Evolutionary conservation across 2,329 filamentous ascomycete species (phyloP), one percentile per base, ranked within the genome.

Genomic region (Penicillium hordei): DNA sequence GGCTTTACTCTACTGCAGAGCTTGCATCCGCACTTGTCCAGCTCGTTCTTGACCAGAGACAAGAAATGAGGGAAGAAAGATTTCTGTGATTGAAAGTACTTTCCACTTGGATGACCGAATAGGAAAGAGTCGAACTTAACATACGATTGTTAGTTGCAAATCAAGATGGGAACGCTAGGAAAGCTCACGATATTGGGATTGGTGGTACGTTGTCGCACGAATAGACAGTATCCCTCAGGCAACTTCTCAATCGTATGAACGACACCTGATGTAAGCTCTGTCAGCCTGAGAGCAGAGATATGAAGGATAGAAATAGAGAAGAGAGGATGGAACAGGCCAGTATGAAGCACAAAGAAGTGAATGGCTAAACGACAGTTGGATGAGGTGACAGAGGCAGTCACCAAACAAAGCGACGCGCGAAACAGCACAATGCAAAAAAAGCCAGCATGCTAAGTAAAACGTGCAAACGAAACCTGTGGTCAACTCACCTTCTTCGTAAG

Each of bases 51-150:
- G 87, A 66, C 67, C 80, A 77, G 50, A 25, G 21, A 19, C 3
- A 78, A 72, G 66, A 87, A 86, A 59, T 88, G 85, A 0, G 80
- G 79, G 48, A 78, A 83, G 62, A 86, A 86, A 4, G 79, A 72
- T 21, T 77, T 77, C 0, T 80, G 77, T 0, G 84, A 87, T 45
- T 84, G 78, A 55, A 82, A 87, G 17, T 70, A 72, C 48, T 73
- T 72, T 8, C 78, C 78, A 8, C 71, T 70, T 0, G 82, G 83
- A 66, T 87, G 83, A 0, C 85, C 85, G 55, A 77, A 86, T 0
- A 87, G 71, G 55, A 82, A 85, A 49, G 79, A 78, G 66, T 86
- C 85, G 9, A 78, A 65, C 68, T 83, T 69, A 21, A 64, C 8
- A 23, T 13, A 48, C 13, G 10, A 21, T 5, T 15, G n/a, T 59